Base-by-base conservation (phyloP, 257 asterid species). In the Scutellaria baicalensis region DNA sequence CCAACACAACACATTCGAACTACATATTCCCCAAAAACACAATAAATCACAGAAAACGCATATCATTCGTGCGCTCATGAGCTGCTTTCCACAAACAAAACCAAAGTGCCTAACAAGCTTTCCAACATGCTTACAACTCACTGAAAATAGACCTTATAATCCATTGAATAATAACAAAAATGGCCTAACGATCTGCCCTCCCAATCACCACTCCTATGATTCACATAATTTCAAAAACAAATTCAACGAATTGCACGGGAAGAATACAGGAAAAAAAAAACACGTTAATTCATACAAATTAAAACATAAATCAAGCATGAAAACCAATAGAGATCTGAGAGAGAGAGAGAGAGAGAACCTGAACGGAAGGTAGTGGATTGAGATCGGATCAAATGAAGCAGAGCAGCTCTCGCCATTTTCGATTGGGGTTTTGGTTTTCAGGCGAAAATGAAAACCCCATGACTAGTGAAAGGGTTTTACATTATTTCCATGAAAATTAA, bases 371-470 rank as follows among this genome's bases (percentile, higher is more conserved):
- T 65, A 36, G 60, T 68, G 62, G 85, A 78, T 68, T 69, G 92
- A 71, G 92, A 85, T 66, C 91, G 89, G 62, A 81, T 72, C 72
- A 91, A 78, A 63, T 76, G 86, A 69, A 82, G 75, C 62, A 86
- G 80, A 44, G 82, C 69, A 6, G 83, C 64, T 82, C 92, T 89
- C 75, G 89, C 79, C 96, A 91, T 91, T 70, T 74, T 17, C 14
- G 45, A 1, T 69, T 43, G 9, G 6, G 60, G 43, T 7, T 66
- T 20, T 44, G 16, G 20, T 49, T 70, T 70, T n/a, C 31, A 59
- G 48, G 23, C 23, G 54, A 11, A 49, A 36, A 49, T 48, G 69
- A 50, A 59, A 58, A 74, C 49, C 48, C 74, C 73, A 38, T 21
- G 9, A 20, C 6, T 23, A 27, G 2, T 10, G 27, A 1, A 48